phyloP scores from a whole-genome alignment of 2,329 filamentous ascomycete species.

The Xylaria sp. region DNA sequence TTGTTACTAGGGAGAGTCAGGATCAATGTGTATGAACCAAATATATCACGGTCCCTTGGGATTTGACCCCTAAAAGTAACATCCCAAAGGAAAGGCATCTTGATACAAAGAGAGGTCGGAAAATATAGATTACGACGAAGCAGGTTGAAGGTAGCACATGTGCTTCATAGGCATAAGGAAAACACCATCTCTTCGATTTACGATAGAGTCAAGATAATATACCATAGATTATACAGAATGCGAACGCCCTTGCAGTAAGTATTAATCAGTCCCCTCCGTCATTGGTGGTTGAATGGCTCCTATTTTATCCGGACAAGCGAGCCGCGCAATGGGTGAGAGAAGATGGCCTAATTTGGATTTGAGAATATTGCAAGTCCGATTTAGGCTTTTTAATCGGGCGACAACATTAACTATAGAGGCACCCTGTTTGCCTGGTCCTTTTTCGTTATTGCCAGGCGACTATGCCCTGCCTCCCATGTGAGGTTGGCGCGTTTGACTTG shows the following conservation, averaged over 20 bases:
- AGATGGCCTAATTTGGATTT: neutral
- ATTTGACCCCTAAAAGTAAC: neutral
- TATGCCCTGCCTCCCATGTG: neutral
- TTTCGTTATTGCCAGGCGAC: neutral
- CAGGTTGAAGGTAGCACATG: no score
- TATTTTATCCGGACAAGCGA: conserved; percentile 35
- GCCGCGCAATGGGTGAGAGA: conserved; percentile 6
- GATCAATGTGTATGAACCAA: neutral
- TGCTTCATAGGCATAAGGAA: no score
- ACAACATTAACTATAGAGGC: neutral
- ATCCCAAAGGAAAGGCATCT: neutral
- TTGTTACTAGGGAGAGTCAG: neutral
- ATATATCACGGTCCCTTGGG: no score
- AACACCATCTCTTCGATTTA: no score
- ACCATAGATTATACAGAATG: neutral
- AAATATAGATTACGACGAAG: no score
- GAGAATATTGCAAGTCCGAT: neutral
- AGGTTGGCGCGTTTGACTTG: neutral
- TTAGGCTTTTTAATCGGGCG: conserved; percentile 20
- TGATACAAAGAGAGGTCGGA: no score
- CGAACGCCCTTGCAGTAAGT: neutral
- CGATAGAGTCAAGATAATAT: neutral
- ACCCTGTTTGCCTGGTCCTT: neutral
- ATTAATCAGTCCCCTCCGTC: neutral
- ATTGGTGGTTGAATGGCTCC: conserved; percentile 28